These are phyloP conservation scores for Zasmidium angulare DNA, from an alignment of 2,329 filamentous ascomycete genomes.

Conservation along the genomic window DNA sequence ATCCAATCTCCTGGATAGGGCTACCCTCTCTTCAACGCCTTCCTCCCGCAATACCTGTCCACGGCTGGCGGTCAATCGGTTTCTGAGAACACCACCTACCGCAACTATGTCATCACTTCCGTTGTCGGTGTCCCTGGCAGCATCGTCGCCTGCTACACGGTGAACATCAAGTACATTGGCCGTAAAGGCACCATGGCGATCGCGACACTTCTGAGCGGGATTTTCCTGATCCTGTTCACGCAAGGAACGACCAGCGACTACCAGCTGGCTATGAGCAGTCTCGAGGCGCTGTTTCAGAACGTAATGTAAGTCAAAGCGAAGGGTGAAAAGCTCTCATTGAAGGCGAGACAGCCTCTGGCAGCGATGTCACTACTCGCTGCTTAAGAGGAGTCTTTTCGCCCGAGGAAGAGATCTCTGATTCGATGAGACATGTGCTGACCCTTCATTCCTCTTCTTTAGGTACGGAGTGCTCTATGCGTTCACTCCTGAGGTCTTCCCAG, in stretches of 20 bases:
- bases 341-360: too few relatives aligned
- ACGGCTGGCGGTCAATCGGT: constrained; percentile 47
- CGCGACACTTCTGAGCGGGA: constrained; percentile 65
- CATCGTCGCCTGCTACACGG: constrained; percentile 70
- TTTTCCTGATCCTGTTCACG: constrained; percentile 67
- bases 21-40: constrained; percentile 85
- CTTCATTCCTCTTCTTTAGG: too few relatives aligned
- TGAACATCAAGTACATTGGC: constrained; percentile 70
- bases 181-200: constrained; percentile 70
- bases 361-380: too few relatives aligned
- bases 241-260: constrained; percentile 56
- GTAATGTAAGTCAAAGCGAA: too few relatives aligned
- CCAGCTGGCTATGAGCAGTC: constrained; percentile 54
- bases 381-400: too few relatives aligned
- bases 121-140: constrained; percentile 75
- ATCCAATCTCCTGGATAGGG: constrained; percentile 50
- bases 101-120: constrained; percentile 79
- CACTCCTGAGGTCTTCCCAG: constrained; percentile 74
- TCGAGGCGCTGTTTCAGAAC: constrained; percentile 71
- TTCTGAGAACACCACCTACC: constrained; percentile 55
- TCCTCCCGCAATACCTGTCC: constrained; percentile 81
- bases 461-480: constrained; percentile 62
- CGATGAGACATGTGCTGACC: too few relatives aligned
- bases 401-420: too few relatives aligned
- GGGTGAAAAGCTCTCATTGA: too few relatives aligned